These are phyloP conservation scores for Phytopythium sindhum DNA, from an alignment of 352 stramenopile genomes.

Conservation along the genomic window DNA sequence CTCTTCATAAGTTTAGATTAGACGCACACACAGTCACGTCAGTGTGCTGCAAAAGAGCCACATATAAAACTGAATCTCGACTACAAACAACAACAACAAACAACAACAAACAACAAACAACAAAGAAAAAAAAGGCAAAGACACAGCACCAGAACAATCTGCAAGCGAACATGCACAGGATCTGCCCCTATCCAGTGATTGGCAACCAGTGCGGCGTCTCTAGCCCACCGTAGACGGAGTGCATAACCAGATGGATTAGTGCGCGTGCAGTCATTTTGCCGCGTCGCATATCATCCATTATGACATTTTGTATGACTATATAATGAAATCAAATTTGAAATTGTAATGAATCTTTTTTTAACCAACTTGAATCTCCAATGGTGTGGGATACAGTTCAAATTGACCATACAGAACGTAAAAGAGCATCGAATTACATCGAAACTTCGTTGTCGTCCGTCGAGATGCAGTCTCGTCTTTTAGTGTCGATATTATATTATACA, in stretches of 20 bases:
- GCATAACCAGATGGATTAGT: no score
- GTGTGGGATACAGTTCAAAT: neutral
- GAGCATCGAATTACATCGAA: neutral
- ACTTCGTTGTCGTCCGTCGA: neutral
- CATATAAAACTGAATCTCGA: slow-evolving; percentile 2
- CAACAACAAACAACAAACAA: neutral
- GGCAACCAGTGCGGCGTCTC: neutral
- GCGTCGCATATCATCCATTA: slow-evolving; percentile 8
- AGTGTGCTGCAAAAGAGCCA: neutral
- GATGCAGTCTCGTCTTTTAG: no score
- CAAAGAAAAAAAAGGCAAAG: no score
- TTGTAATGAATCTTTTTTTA: slow-evolving; percentile 1
- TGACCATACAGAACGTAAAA: neutral
- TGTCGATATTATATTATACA: no score
- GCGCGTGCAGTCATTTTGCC: no score
- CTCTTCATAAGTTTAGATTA: neutral
- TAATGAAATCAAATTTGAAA: neutral
- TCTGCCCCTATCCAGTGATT: slow-evolving; percentile 1
- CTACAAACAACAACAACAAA: no score
- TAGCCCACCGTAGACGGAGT: slow-evolving; percentile 9
- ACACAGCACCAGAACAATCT: no score
- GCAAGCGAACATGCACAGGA: neutral
- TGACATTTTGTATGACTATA: neutral
- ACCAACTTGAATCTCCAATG: slow-evolving; percentile 10
- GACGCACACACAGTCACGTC: neutral